phyloP scores from a whole-genome alignment of 2,329 filamentous ascomycete genomes.

The Colletotrichum sp. region DNA sequence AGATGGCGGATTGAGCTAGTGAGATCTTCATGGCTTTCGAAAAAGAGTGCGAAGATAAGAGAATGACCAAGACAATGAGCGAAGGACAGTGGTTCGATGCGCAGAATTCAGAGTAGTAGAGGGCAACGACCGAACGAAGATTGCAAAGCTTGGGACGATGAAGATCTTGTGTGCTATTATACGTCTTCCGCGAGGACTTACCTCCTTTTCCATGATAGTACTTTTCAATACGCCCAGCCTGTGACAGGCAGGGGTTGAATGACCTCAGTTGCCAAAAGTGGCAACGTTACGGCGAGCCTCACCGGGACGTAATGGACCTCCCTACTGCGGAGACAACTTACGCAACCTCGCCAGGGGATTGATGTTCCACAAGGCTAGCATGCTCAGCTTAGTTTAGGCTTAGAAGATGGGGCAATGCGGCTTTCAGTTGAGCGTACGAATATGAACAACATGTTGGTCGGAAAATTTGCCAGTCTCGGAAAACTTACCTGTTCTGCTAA shows the following conservation, averaged over 20 bases:
- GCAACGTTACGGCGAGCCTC: background rate
- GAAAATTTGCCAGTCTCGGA: background rate
- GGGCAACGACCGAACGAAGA: accelerated
- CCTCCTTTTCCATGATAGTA: background rate
- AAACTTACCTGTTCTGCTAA: background rate
- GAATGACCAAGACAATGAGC: background rate
- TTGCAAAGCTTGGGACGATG: background rate
- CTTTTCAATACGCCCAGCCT: accelerated
- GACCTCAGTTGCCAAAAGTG: background rate
- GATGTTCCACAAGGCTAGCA: background rate
- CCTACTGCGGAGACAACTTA: background rate
- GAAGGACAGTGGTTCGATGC: accelerated
- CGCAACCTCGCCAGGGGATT: background rate
- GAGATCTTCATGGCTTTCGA: background rate
- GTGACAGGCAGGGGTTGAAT: background rate
- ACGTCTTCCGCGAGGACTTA: accelerated
- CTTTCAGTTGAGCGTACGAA: background rate
- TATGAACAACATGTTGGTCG: background rate
- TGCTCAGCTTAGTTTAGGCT: background rate
- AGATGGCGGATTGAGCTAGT: background rate
- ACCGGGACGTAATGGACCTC: background rate
- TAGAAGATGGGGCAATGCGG: background rate
- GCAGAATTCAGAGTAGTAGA: background rate
- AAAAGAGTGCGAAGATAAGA: accelerated
- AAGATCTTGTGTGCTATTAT: background rate